These are phyloP conservation scores for Gracilaria vermiculophylla DNA, from an alignment of 23 red algal species.

Conservation along the genomic window DNA sequence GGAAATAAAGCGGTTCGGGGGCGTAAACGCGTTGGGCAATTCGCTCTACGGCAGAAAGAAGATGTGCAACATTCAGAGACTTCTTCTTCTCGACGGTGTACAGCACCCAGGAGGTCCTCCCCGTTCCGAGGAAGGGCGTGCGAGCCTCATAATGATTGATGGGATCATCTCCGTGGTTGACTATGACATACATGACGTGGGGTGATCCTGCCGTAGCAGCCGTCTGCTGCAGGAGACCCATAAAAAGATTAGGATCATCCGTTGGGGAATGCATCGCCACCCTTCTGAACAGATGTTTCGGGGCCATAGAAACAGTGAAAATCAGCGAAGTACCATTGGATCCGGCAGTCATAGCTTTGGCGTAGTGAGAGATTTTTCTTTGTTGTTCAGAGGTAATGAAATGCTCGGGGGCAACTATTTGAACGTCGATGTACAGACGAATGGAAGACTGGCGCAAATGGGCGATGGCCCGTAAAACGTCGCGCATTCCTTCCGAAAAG, in stretches of 20 bases:
- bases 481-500: constrained; percentile 5
- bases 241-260: not conserved
- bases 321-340: constrained; percentile 29
- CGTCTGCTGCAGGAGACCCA: constrained; percentile 22
- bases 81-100: constrained; percentile 35
- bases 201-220: not conserved
- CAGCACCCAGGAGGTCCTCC: constrained; percentile 9
- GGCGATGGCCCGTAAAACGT: not conserved
- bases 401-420: constrained; percentile 38
- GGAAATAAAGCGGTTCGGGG: constrained; percentile 56
- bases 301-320: constrained; percentile 34
- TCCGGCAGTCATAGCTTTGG: constrained; percentile 11
- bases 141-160: not conserved
- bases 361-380: not conserved
- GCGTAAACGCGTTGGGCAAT: constrained; percentile 44
- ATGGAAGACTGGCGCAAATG: constrained; percentile 11
- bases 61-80: not conserved
- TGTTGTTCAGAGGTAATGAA: not conserved
- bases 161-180: constrained; percentile 19
- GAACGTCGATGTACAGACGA: constrained; percentile 11
- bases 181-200: constrained; percentile 35
- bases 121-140: constrained; percentile 11
- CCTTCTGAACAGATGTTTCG: constrained; percentile 14
- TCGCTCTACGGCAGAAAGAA: constrained; percentile 42
- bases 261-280: constrained; percentile 30